Conservation (phyloP, 176 grass and related monocot species). For the Dendrocalamus sinicus region DNA sequence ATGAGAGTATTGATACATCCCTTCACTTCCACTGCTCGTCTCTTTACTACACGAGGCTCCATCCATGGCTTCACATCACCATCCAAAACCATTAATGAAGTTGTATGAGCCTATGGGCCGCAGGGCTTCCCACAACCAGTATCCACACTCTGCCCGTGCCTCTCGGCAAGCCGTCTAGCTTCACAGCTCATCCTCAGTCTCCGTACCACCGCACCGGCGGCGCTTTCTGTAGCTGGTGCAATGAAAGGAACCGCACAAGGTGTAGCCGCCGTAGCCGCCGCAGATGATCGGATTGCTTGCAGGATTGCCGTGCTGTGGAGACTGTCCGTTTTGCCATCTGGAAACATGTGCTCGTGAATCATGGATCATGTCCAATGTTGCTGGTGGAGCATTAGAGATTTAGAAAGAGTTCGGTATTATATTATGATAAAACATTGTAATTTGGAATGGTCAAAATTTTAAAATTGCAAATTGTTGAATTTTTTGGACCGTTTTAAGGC, state of each 20-base stretch:
- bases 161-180: slow-evolving; percentile 8
- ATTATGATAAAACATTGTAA: too few species aligned
- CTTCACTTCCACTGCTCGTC: not conserved
- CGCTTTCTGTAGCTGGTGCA: not conserved
- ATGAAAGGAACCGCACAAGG: not conserved
- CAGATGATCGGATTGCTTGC: not conserved
- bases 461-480: too few species aligned
- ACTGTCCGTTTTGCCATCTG: not conserved
- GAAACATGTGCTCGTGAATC: not conserved
- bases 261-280: not conserved
- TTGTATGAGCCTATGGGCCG: too few species aligned
- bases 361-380: not conserved
- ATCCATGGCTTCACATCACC: not conserved
- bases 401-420: too few species aligned
- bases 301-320: not conserved
- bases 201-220: not conserved
- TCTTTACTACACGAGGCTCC: not conserved
- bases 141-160: not conserved
- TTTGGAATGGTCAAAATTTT: too few species aligned
- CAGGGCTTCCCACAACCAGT: not conserved
- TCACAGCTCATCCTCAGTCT: not conserved
- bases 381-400: too few species aligned
- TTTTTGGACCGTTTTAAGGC: too few species aligned
- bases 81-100: not conserved
- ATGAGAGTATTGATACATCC: not conserved